phyloP scores from a whole-genome alignment of 192 early-diverging fungal genomes.

The Globomyces pollinis-pini region DNA sequence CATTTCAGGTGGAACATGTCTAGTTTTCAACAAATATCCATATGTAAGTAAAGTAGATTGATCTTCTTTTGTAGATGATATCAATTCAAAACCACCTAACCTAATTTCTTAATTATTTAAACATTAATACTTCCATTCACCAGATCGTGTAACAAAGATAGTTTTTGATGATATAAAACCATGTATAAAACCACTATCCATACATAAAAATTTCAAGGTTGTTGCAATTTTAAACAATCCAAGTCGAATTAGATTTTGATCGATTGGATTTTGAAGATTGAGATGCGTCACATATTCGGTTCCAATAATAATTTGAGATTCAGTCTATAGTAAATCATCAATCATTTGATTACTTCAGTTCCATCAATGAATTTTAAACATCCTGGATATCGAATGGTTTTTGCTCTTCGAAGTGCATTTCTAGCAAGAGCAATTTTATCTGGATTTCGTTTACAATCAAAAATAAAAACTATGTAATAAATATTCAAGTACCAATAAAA shows the following conservation, averaged over 20 bases:
- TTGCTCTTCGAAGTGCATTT: slow-evolving; percentile 78
- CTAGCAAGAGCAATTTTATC: slow-evolving; percentile 74
- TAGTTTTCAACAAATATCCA: slow-evolving; percentile 50
- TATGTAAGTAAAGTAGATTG: slow-evolving; percentile 52
- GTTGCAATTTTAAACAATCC: slow-evolving; percentile 86
- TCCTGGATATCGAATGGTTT: slow-evolving; percentile 87
- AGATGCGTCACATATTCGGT: slow-evolving; percentile 80
- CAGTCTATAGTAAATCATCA: slow-evolving; percentile 40
- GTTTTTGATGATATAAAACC: slow-evolving; percentile 72
- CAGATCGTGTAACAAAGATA: slow-evolving; percentile 81
- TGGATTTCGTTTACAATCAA: slow-evolving; percentile 57
- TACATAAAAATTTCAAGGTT: slow-evolving; percentile 79
- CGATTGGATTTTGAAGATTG: slow-evolving; percentile 34
- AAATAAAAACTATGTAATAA: slow-evolving; percentile 88
- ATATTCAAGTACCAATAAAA: too few species aligned
- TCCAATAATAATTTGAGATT: slow-evolving; percentile 75
- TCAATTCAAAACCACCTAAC: slow-evolving; percentile 81
- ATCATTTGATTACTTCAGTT: slow-evolving; percentile 69
- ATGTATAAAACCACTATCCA: slow-evolving; percentile 79
- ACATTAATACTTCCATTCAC: slow-evolving; percentile 96
- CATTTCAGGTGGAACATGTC: not conserved
- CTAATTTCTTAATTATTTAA: too few species aligned
- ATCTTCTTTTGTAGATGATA: slow-evolving; percentile 65
- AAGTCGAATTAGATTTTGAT: slow-evolving; percentile 58
- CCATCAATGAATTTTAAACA: slow-evolving; percentile 80